Evolutionary conservation across 345 rosid species (phyloP), one percentile per base, ranked within the genome.

Genomic region (Populus davidiana): DNA sequence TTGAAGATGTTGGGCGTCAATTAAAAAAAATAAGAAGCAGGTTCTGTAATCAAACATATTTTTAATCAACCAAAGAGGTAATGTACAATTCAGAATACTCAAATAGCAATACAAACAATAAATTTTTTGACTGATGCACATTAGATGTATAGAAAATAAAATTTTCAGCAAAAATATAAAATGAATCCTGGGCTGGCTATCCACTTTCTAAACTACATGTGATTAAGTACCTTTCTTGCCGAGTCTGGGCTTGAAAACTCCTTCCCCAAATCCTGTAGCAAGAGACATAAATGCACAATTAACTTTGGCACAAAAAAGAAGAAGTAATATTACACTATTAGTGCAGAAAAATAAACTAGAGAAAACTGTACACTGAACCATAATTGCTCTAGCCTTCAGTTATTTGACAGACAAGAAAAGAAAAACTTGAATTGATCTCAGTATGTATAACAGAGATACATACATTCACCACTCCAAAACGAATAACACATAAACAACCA

Each of bases 241-340:
- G 90, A 84, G 17, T 88, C 95, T 20, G 89, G 79, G 7, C 82
- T 84, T 9, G 80, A 79, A 81, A 93, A 93, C 16, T 88, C 89
- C 72, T 88, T 87, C 63, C 86, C 81, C 74, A 94, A 81, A 82
- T 89, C 95, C 98, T 94, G 80, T 78, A 77, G 72, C 64, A 29
- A 54, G 38, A 44, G 1, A 64, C n/a, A 49, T 47, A 75, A 33
- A 62, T 50, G 43, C 17, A 64, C 27, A 52, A 71, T 69, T 50
- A 67, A 11, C 70, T 25, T 47, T 10, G 64, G 29, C 64, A 64
- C 49, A 2, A 14, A 38, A 23, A 7, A 16, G 12, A 59, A 10
- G 17, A 13, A 27, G 62, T 10, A 64, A 43, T 65, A 65, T 33
- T 14, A 16, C 36, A 17, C 2, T 12, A 14, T 54, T 44, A 14